These are phyloP conservation scores for Ascochyta koolunga DNA, from an alignment of 2,329 filamentous ascomycete genomes.

Conservation along the genomic window DNA sequence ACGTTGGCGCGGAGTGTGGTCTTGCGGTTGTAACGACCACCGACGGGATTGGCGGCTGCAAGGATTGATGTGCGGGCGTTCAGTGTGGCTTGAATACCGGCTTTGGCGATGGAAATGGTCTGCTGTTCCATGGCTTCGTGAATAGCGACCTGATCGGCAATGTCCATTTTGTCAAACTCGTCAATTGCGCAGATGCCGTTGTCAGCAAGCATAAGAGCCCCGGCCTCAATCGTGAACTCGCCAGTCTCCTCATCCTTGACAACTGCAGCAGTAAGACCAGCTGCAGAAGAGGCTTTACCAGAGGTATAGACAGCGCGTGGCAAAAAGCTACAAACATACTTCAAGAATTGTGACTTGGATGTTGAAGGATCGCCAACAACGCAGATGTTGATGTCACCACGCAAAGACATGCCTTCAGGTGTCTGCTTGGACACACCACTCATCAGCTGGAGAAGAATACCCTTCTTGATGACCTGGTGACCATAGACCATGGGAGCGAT, in stretches of 20 bases:
- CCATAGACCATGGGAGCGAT: constrained; percentile 97
- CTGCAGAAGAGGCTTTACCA: constrained; percentile 95
- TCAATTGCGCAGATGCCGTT: constrained; percentile 98
- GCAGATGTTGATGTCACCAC: constrained; percentile 98
- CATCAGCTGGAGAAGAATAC: constrained; percentile 89
- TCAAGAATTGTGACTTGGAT: constrained; percentile 96
- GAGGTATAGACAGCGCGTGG: constrained; percentile 97
- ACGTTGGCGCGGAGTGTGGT: constrained; percentile 91
- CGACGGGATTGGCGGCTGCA: constrained; percentile 93
- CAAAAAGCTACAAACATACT: constrained; percentile 97
- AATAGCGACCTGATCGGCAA: constrained; percentile 95
- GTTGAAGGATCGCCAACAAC: constrained; percentile 97
- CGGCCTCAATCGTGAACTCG: constrained; percentile 97
- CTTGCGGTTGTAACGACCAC: constrained; percentile 96
- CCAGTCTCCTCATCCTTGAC: constrained; percentile 98
- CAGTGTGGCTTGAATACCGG: constrained; percentile 95
- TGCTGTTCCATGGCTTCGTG: constrained; percentile 99
- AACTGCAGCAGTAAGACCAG: constrained; percentile 94
- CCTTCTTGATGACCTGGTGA: constrained; percentile 97
- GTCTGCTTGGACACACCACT: constrained; percentile 94
- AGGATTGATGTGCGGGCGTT: constrained; percentile 96
- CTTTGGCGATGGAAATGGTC: constrained; percentile 98
- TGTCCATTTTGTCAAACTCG: constrained; percentile 99
- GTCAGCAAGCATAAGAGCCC: constrained; percentile 94
- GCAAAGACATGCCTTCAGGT: constrained; percentile 89